A percentile compares a stretch with the other conserved stretches of the same genome.
These are phyloP conservation scores for Diutina sp. DNA, from an alignment of 1,139 yeast species.

Conservation along the genomic window DNA sequence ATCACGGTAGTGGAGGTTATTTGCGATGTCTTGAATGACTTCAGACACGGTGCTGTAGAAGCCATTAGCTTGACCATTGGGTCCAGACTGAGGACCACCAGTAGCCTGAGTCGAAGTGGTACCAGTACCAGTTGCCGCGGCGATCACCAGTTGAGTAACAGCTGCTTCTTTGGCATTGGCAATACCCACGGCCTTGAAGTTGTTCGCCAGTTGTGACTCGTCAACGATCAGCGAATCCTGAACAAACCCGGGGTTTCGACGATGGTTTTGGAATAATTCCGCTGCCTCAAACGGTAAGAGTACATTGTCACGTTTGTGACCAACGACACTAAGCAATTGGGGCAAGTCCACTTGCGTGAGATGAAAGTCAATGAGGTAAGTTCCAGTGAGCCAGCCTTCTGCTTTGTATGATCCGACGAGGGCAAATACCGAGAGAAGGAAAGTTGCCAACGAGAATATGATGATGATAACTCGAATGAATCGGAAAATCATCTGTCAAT, in stretches of 20 bases:
- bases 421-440: slow-evolving; percentile 25
- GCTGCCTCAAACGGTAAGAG: not conserved
- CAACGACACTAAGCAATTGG: not conserved
- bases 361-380: slow-evolving; percentile 27
- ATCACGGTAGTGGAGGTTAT: slow-evolving; percentile 9
- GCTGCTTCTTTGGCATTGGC: not conserved
- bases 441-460: slow-evolving; percentile 21
- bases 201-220: not conserved
- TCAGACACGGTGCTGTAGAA: slow-evolving; percentile 1
- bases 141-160: not conserved
- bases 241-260: not conserved
- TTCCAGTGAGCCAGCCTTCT: slow-evolving; percentile 19
- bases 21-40: slow-evolving; percentile 7
- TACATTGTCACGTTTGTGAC: not conserved
- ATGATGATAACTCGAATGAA: slow-evolving; percentile 23
- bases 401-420: slow-evolving; percentile 29
- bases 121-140: not conserved
- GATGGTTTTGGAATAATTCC: not conserved
- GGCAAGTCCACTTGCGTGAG: slow-evolving; percentile 20
- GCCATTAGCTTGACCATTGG: not conserved
- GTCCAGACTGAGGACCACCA: not conserved
- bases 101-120: not conserved
- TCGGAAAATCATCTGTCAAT: slow-evolving; percentile 13
- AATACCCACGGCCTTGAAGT: not conserved
- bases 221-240: not conserved